Conservation (phyloP, 768 basidiomycete genomes). For the Lactarius indigo region DNA sequence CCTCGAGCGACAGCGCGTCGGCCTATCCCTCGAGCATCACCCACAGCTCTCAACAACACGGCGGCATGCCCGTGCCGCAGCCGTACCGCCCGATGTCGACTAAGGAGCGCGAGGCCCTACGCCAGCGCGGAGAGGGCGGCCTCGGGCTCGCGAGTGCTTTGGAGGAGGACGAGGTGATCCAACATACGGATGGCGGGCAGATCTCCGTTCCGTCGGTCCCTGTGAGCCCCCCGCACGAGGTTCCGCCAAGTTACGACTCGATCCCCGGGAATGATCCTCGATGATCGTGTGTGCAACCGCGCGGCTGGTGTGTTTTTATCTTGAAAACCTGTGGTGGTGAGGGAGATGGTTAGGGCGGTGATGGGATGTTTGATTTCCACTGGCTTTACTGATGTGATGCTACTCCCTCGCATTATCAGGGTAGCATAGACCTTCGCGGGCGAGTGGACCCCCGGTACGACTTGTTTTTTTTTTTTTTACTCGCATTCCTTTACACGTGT, state of each 20-base stretch:
- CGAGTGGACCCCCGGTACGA: background rate
- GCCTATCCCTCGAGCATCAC: background rate
- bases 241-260: slow-evolving; percentile 35
- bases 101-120: slow-evolving; percentile 34
- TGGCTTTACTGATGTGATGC: background rate
- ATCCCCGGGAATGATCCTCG: slow-evolving; percentile 28
- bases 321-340: background rate
- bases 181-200: slow-evolving; percentile 33
- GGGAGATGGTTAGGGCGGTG: background rate
- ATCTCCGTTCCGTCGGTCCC: slow-evolving; percentile 8
- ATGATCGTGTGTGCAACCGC: background rate
- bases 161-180: slow-evolving; percentile 26
- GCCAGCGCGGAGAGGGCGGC: slow-evolving; percentile 22
- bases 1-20: slow-evolving; percentile 13
- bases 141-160: slow-evolving; percentile 29
- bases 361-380: background rate
- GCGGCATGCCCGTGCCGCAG: slow-evolving; percentile 8
- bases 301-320: background rate
- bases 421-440: background rate
- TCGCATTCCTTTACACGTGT: background rate
- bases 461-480: background rate
- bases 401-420: background rate
- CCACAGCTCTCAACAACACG: background rate
- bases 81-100: slow-evolving; percentile 18
- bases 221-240: slow-evolving; percentile 25